A percentile compares a stretch with the other conserved stretches of the same genome.
Evolutionary conservation across 2,329 filamentous ascomycete species (phyloP).

Genomic region (Aspergillus hortae): DNA sequence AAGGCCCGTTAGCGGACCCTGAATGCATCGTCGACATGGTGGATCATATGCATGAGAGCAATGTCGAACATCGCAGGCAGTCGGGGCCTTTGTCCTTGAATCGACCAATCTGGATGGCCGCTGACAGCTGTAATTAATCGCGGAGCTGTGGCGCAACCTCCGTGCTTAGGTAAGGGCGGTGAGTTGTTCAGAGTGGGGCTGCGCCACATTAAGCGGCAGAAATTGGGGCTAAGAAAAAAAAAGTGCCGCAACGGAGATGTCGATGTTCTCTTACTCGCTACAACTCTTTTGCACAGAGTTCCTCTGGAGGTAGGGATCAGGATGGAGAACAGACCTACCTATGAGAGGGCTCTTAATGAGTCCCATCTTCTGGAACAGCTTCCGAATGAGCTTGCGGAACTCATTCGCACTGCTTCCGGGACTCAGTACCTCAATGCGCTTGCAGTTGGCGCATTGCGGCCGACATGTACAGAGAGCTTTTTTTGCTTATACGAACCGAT

Average conservation of each 20-base stretch:
- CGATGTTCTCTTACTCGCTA: constrained; percentile 19
- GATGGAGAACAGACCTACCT: constrained; percentile 38
- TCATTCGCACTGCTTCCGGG: constrained; percentile 62
- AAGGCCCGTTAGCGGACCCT: constrained; percentile 14
- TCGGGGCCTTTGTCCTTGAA: constrained; percentile 13
- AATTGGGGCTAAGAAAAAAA: constrained; percentile 24
- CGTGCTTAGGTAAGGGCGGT: constrained; percentile 25
- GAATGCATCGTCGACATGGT: constrained; percentile 25
- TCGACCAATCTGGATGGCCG: constrained; percentile 1
- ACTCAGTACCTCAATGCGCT: constrained; percentile 68
- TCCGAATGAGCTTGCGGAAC: constrained; percentile 65
- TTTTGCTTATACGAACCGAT: constrained; percentile 71
- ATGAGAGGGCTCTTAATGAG: constrained; percentile 54
- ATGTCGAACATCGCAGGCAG: constrained; percentile 15
- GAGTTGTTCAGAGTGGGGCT: constrained; percentile 22
- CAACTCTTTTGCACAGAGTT: constrained; percentile 27
- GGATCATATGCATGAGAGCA: constrained; percentile 19
- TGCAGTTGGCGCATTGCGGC: constrained; percentile 64
- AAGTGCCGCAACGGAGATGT: constrained; percentile 14
- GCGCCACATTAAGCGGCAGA: constrained; percentile 22
- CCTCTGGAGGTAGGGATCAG: constrained; percentile 31
- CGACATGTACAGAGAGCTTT: constrained; percentile 67
- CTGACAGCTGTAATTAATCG: constrained; percentile 10
- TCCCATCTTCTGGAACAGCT: constrained; percentile 53
- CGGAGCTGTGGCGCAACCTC: constrained; percentile 28